Conservation (phyloP, 345 rosid genomes). For the Citrus maxima region DNA sequence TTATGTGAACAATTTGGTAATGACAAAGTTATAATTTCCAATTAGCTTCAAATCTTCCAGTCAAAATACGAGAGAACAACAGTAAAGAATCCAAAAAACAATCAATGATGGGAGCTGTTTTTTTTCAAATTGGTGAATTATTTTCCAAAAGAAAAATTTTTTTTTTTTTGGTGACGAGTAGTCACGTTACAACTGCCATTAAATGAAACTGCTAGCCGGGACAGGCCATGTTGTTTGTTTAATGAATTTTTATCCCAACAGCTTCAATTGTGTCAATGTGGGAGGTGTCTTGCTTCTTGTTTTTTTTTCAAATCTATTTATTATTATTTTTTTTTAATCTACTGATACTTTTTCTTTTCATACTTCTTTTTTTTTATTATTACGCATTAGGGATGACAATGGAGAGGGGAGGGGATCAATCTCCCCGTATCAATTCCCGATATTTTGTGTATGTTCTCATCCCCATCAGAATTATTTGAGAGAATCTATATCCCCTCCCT, state of each 20-base stretch:
- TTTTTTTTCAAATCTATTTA: too few species aligned
- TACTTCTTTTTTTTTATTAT: too few species aligned
- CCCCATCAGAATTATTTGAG: too few species aligned
- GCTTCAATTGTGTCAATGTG: background rate
- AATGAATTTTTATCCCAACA: background rate
- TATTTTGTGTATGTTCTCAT: too few species aligned
- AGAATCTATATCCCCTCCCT: too few species aligned
- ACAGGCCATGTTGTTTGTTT: background rate
- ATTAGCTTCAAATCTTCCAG: background rate
- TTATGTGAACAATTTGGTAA: background rate
- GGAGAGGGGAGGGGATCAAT: too few species aligned
- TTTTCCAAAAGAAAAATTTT: too few species aligned
- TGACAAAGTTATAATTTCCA: too few species aligned
- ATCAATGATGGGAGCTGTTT: background rate
- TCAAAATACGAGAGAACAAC: background rate
- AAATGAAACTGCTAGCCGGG: background rate
- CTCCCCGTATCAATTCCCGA: rapidly evolving
- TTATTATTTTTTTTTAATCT: too few species aligned
- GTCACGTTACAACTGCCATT: background rate
- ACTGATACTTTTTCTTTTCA: too few species aligned
- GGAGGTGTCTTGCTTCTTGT: background rate
- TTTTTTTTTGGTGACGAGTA: background rate
- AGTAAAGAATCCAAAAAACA: background rate
- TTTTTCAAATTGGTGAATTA: too few species aligned
- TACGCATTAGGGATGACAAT: too few species aligned